These are phyloP conservation scores for Colletotrichum liriopes DNA, from an alignment of 2,329 filamentous ascomycete genomes.

Conservation along the genomic window DNA sequence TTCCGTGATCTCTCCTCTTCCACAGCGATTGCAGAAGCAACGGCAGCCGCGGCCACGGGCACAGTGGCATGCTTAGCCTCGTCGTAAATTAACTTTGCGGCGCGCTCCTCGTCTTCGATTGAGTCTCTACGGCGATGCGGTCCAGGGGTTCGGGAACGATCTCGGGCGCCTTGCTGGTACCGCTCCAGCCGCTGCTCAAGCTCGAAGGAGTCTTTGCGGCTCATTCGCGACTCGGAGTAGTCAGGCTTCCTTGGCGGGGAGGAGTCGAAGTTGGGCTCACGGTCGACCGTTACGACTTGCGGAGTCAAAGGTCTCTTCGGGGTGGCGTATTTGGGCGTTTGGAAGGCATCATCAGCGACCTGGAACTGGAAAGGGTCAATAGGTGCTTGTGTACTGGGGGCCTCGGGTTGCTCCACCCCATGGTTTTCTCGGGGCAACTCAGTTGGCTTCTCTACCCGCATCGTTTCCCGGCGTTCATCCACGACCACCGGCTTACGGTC, in stretches of 20 bases:
- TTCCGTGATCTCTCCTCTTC: slow-evolving; percentile 57
- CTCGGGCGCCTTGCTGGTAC: slow-evolving; percentile 45
- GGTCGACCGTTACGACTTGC: slow-evolving; percentile 67
- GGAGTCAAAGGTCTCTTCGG: slow-evolving; percentile 64
- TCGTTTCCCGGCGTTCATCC: slow-evolving; percentile 44
- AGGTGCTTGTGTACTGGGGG: slow-evolving; percentile 48
- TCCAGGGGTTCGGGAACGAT: slow-evolving; percentile 45
- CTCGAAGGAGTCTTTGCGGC: slow-evolving; percentile 67
- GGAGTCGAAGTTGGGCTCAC: slow-evolving; percentile 66
- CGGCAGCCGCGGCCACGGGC: slow-evolving; percentile 63
- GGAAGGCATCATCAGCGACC: slow-evolving; percentile 68
- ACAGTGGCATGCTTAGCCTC: slow-evolving; percentile 64
- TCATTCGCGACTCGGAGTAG: slow-evolving; percentile 56
- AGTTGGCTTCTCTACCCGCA: slow-evolving; percentile 49
- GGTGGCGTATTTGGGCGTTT: slow-evolving; percentile 56
- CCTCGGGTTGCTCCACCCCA: slow-evolving; percentile 42
- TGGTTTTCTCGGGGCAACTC: slow-evolving; percentile 36
- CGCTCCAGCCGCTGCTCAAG: slow-evolving; percentile 54
- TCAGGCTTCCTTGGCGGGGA: slow-evolving; percentile 49
- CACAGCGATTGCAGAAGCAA: slow-evolving; percentile 63
- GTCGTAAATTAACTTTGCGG: slow-evolving; percentile 62
- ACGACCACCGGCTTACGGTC: slow-evolving; percentile 42
- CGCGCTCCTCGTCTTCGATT: slow-evolving; percentile 58
- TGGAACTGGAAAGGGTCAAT: slow-evolving; percentile 74
- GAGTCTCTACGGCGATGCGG: slow-evolving; percentile 41